Conservation (phyloP, 106 monocot species). For the Posidonia australis region DNA sequence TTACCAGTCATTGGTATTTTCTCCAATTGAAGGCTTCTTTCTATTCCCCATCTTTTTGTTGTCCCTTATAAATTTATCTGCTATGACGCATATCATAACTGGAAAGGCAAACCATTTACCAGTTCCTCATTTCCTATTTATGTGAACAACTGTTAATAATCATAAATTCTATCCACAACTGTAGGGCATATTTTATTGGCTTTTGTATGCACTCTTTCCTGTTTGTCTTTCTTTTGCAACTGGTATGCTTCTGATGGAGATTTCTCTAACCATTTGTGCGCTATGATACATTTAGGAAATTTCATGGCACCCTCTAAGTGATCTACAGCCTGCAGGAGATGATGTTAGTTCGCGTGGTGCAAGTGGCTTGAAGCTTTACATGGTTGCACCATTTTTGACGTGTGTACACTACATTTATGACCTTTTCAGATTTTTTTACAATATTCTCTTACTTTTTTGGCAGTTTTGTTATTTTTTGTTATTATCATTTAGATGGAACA, state of each 20-base stretch:
- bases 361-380: conserved; percentile 94
- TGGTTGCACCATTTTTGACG: conserved; percentile 91
- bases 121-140: too few species aligned
- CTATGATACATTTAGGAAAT: conserved; percentile 54
- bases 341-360: conserved; percentile 53
- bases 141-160: too few species aligned
- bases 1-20: too few species aligned
- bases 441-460: neutral
- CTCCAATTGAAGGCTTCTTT: too few species aligned
- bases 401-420: conserved; percentile 25
- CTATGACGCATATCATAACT: too few species aligned
- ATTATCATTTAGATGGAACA: neutral
- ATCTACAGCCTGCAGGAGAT: conserved; percentile 68
- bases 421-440: too few species aligned
- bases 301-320: conserved; percentile 84
- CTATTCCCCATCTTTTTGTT: too few species aligned
- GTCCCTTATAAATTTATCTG: too few species aligned
- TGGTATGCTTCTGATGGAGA: neutral
- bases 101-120: too few species aligned
- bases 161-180: too few species aligned
- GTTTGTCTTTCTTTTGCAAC: neutral
- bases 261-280: neutral
- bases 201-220: neutral
- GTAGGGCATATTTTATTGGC: too few species aligned
- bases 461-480: neutral